Base-by-base conservation (phyloP, 2,329 filamentous ascomycete species). In the Penicillium sp. region DNA sequence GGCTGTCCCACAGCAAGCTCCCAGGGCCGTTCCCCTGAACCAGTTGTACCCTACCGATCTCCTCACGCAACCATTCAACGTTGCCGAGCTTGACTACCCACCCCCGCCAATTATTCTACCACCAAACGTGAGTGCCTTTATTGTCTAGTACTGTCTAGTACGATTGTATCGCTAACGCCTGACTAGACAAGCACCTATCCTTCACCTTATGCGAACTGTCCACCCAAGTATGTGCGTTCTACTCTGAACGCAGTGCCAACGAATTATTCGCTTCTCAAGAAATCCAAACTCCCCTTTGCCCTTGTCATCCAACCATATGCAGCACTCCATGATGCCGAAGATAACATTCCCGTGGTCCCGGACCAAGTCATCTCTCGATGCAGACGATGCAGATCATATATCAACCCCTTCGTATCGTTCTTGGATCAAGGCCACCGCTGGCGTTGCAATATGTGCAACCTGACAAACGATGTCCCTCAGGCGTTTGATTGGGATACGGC, bases 361-460 rank as follows among this genome's bases (percentile, higher is more conserved):
- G 94, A 99, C 72, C 94, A 97, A 76, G 90, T 97, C 62, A 99
- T 99, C 71, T 95, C 93, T 57, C 87, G 94, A 68, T 99, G 94
- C 80, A 85, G 94, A 73, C 87, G 94, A 75, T 99, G 94, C 77
- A 83, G 94, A 65, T 94, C 93, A 56, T 97, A 97, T 73, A 97
- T 97, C 80, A 97, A 97, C 72, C 92, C 94, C 12, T 99, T 93
- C 65, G 94, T 96, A 59, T 91, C 90, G 47, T 99, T 99, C 77
- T 79, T 99, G 60, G 94, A 99, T 67, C 91, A 97, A 69, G 94
- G 94, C 47, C 94, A 99, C 76, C 85, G 94, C 69, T 99, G 94
- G 94, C 88, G 93, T 68, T 99, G 94, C 79, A 99, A 99, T 77
- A 97, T 99, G 92, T 99, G 94, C 75, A 97, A 96, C 74, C 81